Conservation (phyloP, 805 yeast species). For the Blastobotrys chiropterorum region DNA sequence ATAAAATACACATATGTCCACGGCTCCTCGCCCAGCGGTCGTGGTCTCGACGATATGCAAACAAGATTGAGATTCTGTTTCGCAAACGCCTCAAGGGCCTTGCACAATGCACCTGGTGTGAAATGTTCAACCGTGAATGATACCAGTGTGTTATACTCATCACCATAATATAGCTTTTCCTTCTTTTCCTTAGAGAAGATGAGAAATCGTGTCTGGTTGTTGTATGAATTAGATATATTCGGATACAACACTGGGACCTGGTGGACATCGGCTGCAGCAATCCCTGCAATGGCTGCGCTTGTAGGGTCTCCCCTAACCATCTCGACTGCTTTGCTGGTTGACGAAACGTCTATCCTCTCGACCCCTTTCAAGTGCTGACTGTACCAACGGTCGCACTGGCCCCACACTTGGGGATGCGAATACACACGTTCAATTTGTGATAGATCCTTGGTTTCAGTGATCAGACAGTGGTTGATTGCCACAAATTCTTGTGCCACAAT, state of each 20-base stretch:
- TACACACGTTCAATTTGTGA: slow-evolving; percentile 51
- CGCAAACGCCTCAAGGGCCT: slow-evolving; percentile 54
- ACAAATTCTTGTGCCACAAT: slow-evolving; percentile 79
- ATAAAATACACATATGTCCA: slow-evolving; percentile 85
- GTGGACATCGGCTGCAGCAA: slow-evolving; percentile 57
- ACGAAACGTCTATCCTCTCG: slow-evolving; percentile 56
- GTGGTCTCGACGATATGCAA: slow-evolving; percentile 73
- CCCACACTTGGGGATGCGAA: slow-evolving; percentile 99
- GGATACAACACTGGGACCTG: slow-evolving; percentile 47
- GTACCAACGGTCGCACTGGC: slow-evolving; percentile 68
- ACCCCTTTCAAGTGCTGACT: slow-evolving; percentile 30
- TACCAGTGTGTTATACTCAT: slow-evolving; percentile 43
- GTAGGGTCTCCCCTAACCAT: slow-evolving; percentile 40
- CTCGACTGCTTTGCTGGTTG: slow-evolving; percentile 84
- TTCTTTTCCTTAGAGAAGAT: slow-evolving; percentile 40
- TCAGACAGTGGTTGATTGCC: slow-evolving; percentile 70
- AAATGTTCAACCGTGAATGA: slow-evolving; percentile 61
- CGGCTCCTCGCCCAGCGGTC: slow-evolving; percentile 60
- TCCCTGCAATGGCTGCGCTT: slow-evolving; percentile 68
- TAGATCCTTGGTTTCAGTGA: slow-evolving; percentile 38
- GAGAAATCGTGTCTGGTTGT: slow-evolving; percentile 83
- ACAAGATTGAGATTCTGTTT: slow-evolving; percentile 55
- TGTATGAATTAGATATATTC: slow-evolving; percentile 63
- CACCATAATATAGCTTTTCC: slow-evolving; percentile 9
- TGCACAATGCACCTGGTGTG: slow-evolving; percentile 69